Percentiles rank a stretch among this genome's conserved stretches.
Conservation (phyloP, 768 basidiomycete genomes). For the Ramaria sp. region DNA sequence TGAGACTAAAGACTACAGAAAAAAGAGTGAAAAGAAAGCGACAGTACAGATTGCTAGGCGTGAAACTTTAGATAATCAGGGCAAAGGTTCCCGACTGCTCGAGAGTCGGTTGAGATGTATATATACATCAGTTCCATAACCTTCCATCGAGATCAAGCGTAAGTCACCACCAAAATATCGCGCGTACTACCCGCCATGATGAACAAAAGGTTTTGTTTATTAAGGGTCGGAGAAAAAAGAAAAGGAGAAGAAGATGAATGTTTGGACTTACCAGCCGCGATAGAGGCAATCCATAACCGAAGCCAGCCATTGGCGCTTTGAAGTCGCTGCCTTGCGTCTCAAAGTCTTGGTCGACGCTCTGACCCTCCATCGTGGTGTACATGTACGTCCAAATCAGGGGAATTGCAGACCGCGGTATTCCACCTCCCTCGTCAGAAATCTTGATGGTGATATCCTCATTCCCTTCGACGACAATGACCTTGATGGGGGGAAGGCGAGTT, state of each 20-base stretch:
- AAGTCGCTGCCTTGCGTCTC: conserved; percentile 67
- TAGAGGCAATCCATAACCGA: conserved; percentile 87
- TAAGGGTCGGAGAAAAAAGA: no score
- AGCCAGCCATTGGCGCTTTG: conserved; percentile 97
- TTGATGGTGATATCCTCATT: conserved; percentile 99
- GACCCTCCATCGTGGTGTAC: conserved; percentile 77
- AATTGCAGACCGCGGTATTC: conserved; percentile 80
- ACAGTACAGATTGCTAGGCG: no score
- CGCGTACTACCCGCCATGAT: conserved; percentile 59
- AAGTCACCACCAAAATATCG: conserved; percentile 93
- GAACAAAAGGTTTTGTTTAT: neutral
- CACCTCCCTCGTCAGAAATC: conserved; percentile 95
- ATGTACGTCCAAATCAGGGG: conserved; percentile 99
- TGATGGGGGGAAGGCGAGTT: conserved; percentile 77
- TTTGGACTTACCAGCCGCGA: conserved; percentile 71
- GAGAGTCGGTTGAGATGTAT: conserved; percentile 83
- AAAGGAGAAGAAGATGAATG: no score
- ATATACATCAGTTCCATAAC: conserved; percentile 92
- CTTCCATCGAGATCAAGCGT: conserved; percentile 94
- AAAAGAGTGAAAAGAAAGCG: no score
- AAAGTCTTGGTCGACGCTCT: conserved; percentile 67
- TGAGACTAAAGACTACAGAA: neutral
- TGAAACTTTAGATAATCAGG: neutral
- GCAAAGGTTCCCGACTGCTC: conserved; percentile 71
- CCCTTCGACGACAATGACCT: conserved; percentile 93